Conservation (phyloP, 2,329 filamentous ascomycete genomes). For the Colletotrichum salicis region DNA sequence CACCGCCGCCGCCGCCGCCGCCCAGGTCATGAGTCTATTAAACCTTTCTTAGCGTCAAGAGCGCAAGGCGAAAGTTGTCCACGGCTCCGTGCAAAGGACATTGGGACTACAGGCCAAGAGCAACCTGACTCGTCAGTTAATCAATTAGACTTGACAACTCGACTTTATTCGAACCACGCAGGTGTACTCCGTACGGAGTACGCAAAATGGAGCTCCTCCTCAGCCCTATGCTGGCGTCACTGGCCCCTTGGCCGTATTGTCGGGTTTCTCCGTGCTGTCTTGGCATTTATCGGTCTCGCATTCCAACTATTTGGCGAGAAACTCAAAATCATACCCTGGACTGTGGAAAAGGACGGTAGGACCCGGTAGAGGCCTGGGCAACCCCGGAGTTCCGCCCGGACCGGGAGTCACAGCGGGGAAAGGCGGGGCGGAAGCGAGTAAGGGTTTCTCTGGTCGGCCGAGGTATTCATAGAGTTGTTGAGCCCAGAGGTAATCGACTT, state of each 20-base stretch:
- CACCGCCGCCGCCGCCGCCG: no score
- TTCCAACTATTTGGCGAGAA: neutral
- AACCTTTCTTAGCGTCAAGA: no score
- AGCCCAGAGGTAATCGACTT: no score
- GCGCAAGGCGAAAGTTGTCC: neutral
- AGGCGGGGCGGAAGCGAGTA: no score
- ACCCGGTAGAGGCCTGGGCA: neutral
- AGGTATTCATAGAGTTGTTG: no score
- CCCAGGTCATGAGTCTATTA: no score
- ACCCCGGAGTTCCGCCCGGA: no score
- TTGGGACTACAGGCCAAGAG: neutral
- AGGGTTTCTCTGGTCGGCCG: no score
- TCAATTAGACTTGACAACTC: neutral
- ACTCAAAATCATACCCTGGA: neutral
- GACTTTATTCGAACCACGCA: neutral
- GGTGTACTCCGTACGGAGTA: neutral
- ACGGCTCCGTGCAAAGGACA: neutral
- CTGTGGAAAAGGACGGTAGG: no score
- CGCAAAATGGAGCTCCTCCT: no score
- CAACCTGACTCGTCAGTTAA: neutral
- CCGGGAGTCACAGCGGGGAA: no score
- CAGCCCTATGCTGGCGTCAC: no score
- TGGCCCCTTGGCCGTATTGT: neutral
- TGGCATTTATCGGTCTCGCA: neutral
- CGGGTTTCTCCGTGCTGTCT: neutral